These are phyloP conservation scores for Xylariaceae sp. DNA, from an alignment of 2,329 filamentous ascomycete species.

Conservation along the genomic window DNA sequence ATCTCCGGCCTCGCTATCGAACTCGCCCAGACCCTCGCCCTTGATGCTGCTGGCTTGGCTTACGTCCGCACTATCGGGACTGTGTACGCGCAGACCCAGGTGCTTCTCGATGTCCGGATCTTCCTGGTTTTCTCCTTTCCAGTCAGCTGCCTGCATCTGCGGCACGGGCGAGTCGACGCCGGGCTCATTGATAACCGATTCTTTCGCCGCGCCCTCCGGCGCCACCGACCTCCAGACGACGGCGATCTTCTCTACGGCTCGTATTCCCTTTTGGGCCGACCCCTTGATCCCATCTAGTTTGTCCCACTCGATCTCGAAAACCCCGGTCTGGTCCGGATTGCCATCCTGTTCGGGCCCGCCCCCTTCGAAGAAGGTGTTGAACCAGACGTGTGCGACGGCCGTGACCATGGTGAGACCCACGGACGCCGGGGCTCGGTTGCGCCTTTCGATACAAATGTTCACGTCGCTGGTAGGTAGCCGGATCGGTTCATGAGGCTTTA, in stretches of 20 bases:
- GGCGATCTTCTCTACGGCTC: slow-evolving; percentile 78
- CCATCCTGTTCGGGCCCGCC: slow-evolving; percentile 70
- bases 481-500: slow-evolving; percentile 70
- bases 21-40: slow-evolving; percentile 37
- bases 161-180: slow-evolving; percentile 67
- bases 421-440: slow-evolving; percentile 75
- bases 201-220: slow-evolving; percentile 21
- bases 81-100: slow-evolving; percentile 68
- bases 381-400: slow-evolving; percentile 93
- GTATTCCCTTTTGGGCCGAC: slow-evolving; percentile 76
- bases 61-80: slow-evolving; percentile 65
- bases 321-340: slow-evolving; percentile 65
- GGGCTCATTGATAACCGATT: slow-evolving; percentile 64
- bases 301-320: slow-evolving; percentile 63
- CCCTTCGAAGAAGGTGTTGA: slow-evolving; percentile 93
- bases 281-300: slow-evolving; percentile 95
- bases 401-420: slow-evolving; percentile 90
- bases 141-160: slow-evolving; percentile 72
- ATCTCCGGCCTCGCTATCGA: slow-evolving; percentile 21
- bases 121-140: slow-evolving; percentile 63
- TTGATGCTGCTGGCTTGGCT: slow-evolving; percentile 74
- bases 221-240: slow-evolving; percentile 77
- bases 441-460: slow-evolving; percentile 85
- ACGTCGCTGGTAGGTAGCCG: slow-evolving; percentile 80
- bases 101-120: slow-evolving; percentile 59